Evolutionary conservation across 176 grass and related monocot species (phyloP), one percentile per base, ranked within the genome.

Genomic region (Rhynchospora pubera): DNA sequence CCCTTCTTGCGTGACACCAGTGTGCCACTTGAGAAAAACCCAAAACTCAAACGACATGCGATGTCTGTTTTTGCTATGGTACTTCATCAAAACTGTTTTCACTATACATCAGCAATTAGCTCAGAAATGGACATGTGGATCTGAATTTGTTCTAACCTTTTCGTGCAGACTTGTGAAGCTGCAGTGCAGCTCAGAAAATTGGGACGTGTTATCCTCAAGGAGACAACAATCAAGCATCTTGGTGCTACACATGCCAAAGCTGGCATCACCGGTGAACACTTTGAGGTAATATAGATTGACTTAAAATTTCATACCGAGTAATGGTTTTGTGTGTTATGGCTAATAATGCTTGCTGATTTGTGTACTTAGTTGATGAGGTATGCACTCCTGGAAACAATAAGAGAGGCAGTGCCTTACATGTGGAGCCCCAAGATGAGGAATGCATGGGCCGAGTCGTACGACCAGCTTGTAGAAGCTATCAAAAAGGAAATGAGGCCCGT

Each of bases 401-500:
- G 83, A 77, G 86, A 88, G 70, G 86, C 73, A 43, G 86, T 88
- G 2, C 81, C 81, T 5, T 82, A 84, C 59, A 88, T 88, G 86
- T 88, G 86, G 86, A 79, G 86, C 52, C 60, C 82, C 2, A 77
- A 88, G 82, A 88, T 88, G 86, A 84, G 77, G 82, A 83, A 67
- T 66, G 86, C 86, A 22, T 88, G 86, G 86, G 81, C 81, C 7
- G 69, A 83, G 79, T 73, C 85, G 21, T 87, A 87, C 34, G 48
- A 87, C 22, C 62, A 84, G 52, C 86, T 84, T 13, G 81, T 88
- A 3, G 74, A 55, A 45, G 82, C 82, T 34, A 87, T 87, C 24
- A 87, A 83, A 64, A 22, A 80, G 46, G 75, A 84, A 61, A 84
- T 88, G 82, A 74, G 59, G 45, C 75, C 86, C 1, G 51, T 58